These are phyloP conservation scores for Carex parvula DNA, from an alignment of 176 grass and related monocot species.

Conservation along the genomic window DNA sequence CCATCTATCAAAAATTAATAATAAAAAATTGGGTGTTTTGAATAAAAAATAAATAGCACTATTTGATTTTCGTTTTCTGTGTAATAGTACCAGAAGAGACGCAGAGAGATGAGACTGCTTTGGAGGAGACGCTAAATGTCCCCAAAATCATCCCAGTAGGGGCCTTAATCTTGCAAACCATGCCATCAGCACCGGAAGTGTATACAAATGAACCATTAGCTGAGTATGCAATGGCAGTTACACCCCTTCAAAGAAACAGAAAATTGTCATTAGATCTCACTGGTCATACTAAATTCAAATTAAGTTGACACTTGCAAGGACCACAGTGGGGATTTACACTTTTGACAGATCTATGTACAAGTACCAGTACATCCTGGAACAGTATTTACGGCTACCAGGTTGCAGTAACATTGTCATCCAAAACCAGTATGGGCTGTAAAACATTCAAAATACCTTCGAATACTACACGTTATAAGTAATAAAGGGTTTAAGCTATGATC, in stretches of 20 bases:
- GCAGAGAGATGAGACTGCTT: conserved; percentile 72
- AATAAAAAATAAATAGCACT: conserved; percentile 13
- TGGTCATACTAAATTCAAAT: neutral
- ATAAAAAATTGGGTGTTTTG: conserved; percentile 21
- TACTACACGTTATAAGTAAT: neutral
- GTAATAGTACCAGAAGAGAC: conserved; percentile 75
- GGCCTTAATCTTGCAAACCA: conserved; percentile 81
- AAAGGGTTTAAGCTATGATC: neutral
- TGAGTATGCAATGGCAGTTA: conserved; percentile 65
- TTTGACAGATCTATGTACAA: neutral
- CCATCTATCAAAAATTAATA: conserved; percentile 53
- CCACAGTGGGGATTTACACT: neutral
- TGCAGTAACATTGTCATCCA: neutral
- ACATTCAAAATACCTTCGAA: neutral
- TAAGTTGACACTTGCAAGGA: neutral
- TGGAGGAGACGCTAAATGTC: conserved; percentile 66
- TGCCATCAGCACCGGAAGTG: conserved; percentile 77
- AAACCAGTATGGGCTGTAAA: neutral
- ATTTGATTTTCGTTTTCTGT: neutral
- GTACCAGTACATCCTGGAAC: neutral
- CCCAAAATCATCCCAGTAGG: conserved; percentile 41
- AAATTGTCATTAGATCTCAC: conserved; percentile 4
- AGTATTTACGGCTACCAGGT: neutral
- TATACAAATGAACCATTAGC: conserved; percentile 45
- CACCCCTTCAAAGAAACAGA: conserved; percentile 45